Conservation (phyloP, 805 yeast species). For the Pichia gijzeniarum region DNA sequence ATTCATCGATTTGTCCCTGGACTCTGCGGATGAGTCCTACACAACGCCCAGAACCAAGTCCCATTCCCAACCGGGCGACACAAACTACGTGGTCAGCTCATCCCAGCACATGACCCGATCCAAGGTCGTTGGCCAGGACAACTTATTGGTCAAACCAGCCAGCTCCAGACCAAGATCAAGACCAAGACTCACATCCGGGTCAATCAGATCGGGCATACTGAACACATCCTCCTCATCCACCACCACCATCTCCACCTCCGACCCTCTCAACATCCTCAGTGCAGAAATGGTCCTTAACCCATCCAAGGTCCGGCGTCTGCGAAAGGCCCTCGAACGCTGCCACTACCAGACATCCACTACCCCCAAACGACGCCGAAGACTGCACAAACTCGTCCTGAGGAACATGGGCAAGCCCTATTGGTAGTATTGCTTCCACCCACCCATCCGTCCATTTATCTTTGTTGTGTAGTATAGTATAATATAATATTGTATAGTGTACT, state of each 20-base stretch:
- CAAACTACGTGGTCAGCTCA: background rate
- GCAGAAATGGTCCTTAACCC: background rate
- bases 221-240: no score
- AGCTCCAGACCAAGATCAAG: no score
- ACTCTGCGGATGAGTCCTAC: no score
- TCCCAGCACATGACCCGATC: slow-evolving; percentile 10
- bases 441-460: no score
- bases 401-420: no score
- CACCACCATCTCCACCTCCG: background rate
- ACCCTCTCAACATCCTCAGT: slow-evolving; percentile 2
- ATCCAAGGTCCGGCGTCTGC: slow-evolving; percentile 3
- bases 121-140: slow-evolving; percentile 3
- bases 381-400: background rate
- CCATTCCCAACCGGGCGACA: slow-evolving; percentile 5
- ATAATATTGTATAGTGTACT: no score
- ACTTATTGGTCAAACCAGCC: background rate
- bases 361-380: background rate
- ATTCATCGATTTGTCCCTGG: no score
- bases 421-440: no score
- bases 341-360: background rate
- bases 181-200: no score
- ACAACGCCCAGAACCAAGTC: no score
- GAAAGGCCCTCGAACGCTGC: slow-evolving; percentile 1
- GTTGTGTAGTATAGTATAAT: no score
- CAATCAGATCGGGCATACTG: no score